Percentiles rank a stretch among this genome's conserved stretches.
phyloP scores from a whole-genome alignment of 1,139 yeast genomes.

The Kurtzmaniella natalensis region DNA sequence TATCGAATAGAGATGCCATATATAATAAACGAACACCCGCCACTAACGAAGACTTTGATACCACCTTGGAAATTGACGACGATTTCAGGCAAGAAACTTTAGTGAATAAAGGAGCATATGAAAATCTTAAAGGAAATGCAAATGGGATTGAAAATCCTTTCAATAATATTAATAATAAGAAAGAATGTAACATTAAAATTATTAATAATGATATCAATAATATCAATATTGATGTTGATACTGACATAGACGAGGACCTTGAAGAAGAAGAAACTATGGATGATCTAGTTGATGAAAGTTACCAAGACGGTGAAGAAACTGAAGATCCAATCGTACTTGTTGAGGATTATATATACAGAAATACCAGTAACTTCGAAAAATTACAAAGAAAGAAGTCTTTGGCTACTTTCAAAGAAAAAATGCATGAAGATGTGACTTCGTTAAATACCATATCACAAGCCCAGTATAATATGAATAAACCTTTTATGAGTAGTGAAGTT shows the following conservation, averaged over 20 bases:
- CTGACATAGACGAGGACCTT: constrained; percentile 13
- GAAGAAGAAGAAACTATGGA: constrained; percentile 2
- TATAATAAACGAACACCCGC: too few species aligned
- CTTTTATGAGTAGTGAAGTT: too few species aligned
- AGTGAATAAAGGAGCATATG: too few species aligned
- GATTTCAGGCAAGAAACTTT: too few species aligned
- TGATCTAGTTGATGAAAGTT: constrained; percentile 6
- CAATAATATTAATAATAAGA: too few species aligned
- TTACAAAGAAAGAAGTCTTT: constrained; percentile 28
- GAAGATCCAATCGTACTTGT: constrained; percentile 49
- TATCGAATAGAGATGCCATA: too few species aligned
- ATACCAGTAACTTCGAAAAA: neutral
- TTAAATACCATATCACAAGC: too few species aligned
- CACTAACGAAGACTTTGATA: too few species aligned
- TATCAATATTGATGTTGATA: constrained; percentile 7
- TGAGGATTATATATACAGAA: constrained; percentile 41
- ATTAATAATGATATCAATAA: neutral
- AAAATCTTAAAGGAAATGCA: too few species aligned
- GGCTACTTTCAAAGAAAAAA: constrained; percentile 30
- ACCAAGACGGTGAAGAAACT: constrained; percentile 24
- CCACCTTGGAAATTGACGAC: neutral
- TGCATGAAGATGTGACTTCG: constrained; percentile 1
- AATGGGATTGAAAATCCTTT: too few species aligned
- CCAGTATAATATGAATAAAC: too few species aligned
- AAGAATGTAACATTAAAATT: neutral